phyloP scores from a whole-genome alignment of 2,329 filamentous ascomycete species.

The Sporothrix humicola region DNA sequence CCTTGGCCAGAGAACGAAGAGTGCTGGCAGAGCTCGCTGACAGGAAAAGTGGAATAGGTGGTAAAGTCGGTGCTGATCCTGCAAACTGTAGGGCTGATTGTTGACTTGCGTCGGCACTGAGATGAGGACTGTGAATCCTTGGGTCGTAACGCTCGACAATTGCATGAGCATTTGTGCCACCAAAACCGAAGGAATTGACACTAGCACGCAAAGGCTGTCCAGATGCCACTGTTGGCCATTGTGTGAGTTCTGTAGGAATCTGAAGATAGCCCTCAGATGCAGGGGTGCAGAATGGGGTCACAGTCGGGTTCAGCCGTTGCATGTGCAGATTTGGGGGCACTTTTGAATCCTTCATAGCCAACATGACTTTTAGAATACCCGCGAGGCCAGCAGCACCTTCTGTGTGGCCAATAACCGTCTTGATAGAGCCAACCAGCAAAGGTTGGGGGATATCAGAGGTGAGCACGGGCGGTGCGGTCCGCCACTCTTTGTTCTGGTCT shows the following conservation, averaged over 20 bases:
- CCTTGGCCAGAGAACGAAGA: slow-evolving; percentile 2
- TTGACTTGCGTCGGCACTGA: slow-evolving; percentile 32
- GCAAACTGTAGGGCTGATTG: not conserved
- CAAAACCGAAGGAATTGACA: slow-evolving; percentile 63
- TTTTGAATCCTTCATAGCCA: slow-evolving; percentile 42
- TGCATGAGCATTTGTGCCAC: slow-evolving; percentile 61
- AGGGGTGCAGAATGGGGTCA: slow-evolving; percentile 45
- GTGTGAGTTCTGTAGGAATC: slow-evolving; percentile 37
- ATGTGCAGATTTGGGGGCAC: slow-evolving; percentile 46
- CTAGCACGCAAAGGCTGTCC: slow-evolving; percentile 54
- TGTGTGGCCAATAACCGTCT: slow-evolving; percentile 40
- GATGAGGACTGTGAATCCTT: slow-evolving; percentile 43
- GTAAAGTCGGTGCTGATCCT: not conserved
- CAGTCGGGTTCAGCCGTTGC: slow-evolving; percentile 47
- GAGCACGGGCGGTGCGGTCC: no score
- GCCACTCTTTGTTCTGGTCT: not conserved
- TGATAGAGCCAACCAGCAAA: slow-evolving; percentile 30
- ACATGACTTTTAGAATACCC: slow-evolving; percentile 44
- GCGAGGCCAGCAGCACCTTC: slow-evolving; percentile 40
- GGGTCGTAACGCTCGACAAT: slow-evolving; percentile 54
- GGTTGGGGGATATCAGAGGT: not conserved
- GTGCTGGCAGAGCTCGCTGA: slow-evolving; percentile 30
- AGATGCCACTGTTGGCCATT: slow-evolving; percentile 43
- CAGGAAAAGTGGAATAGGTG: slow-evolving; percentile 7
- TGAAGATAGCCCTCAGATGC: slow-evolving; percentile 37